Evolutionary conservation across 1,139 yeast species (phyloP), one percentile per base, ranked within the genome.

Genomic region (Pneumocystis canis): DNA sequence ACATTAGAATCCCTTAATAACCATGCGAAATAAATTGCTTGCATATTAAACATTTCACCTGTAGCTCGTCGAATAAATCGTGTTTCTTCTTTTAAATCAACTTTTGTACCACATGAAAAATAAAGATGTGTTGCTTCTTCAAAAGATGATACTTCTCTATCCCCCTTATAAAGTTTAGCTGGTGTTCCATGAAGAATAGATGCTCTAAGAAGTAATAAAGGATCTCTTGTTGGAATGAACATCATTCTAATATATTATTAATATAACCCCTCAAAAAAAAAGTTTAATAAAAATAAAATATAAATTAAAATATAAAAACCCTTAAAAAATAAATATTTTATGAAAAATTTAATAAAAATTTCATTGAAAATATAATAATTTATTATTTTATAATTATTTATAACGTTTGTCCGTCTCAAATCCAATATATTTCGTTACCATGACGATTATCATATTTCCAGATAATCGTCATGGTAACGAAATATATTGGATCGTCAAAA

Each of bases 1-100:
- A 89, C 86, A 57, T 85, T 82, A 47, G 86, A 78, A 65, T 87
- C 89, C 66, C 82, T 84, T 67, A 83, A 82, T 39, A 84, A 67
- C 94, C 96, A 92, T 68, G 95, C 87, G 71, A 89, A 89, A 53
- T 84, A 80, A 3, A 88, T 84, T 0, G 86, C 82, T 67, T 82
- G 77, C 64, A 87, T 75, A n/a, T 79, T 76, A 61, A 84, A 78
- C 5, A 68, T 63, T n/a, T 66, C 66, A 1, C 63, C 41, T 4
- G 59, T 39, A 3, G 31, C 59, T 5, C 30, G 28, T 5, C 54
- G 14, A 6, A 47, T 11, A 47, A 47, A 47, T 20, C 54, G 28
- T 2, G 54, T 47, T 5, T 18, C 5, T 3, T 20, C 54, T n/a
- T 20, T 47, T 5, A 47, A 14, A 47, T n/a, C 14, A 2, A 47